Evolutionary conservation across 768 basidiomycete genomes (phyloP).

Genomic region (Cubamyces sp.): DNA sequence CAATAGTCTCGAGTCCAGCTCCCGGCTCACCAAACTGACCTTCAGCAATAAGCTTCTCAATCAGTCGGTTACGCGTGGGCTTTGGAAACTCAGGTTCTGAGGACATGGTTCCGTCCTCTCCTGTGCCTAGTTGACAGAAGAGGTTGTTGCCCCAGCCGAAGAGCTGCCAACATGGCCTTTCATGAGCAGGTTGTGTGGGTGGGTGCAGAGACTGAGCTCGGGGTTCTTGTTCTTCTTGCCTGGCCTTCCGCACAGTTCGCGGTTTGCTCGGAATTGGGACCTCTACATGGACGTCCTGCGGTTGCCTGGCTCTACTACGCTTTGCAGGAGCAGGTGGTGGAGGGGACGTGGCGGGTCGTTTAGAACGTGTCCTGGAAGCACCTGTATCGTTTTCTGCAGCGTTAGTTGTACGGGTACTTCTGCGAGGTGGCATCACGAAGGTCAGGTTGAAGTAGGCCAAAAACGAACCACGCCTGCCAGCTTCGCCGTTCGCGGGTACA

Average conservation of each 20-base stretch:
- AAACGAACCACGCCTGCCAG: background rate
- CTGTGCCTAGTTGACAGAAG: constrained; percentile 6
- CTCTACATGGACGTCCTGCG: background rate
- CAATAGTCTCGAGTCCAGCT: constrained; percentile 44
- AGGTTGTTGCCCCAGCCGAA: constrained; percentile 17
- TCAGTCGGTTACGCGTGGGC: constrained; percentile 39
- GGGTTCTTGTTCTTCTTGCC: background rate
- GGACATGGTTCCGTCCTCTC: background rate
- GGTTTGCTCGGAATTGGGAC: background rate
- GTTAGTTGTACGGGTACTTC: too few relatives aligned
- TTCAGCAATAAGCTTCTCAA: constrained; percentile 43
- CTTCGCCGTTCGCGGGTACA: too few relatives aligned
- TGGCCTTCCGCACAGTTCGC: background rate
- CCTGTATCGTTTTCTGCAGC: background rate
- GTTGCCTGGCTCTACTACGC: background rate
- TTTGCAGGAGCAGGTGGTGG: background rate
- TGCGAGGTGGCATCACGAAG: background rate
- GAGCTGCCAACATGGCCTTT: constrained; percentile 6
- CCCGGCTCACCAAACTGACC: constrained; percentile 38
- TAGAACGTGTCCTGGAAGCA: background rate
- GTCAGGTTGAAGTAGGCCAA: too few relatives aligned
- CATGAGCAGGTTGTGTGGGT: background rate
- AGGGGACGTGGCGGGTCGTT: background rate
- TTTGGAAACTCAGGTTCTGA: background rate
- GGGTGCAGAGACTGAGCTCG: background rate